Base-by-base conservation (phyloP, 371 early-diverging fungal genomes). In the Rhizopus delemar region DNA sequence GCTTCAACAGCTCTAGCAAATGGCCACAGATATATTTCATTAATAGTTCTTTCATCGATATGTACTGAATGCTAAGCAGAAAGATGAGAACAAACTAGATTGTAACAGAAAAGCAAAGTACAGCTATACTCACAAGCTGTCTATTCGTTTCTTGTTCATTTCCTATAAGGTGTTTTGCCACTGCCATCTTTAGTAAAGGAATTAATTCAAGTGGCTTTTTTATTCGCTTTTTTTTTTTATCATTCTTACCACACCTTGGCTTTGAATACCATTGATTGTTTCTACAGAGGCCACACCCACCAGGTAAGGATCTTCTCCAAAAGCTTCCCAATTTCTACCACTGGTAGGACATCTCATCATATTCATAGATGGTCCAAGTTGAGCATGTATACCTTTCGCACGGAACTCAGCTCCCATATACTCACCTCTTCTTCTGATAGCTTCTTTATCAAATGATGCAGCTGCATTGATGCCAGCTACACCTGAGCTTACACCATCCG, bases 231-330 rank as follows among this genome's bases (percentile, higher is more conserved):
- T n/a, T 22, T 41, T 8, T 58, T 22, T 29, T 43, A 11, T 35
- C 22, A 31, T 9, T 62, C 67, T 56, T 69, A 78, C 75, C 41
- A 79, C 77, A 43, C 74, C 74, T 46, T 70, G 62, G 13, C 68
- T 68, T 62, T 79, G 80, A 16, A 74, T 68, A 56, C 80, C 80
- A 13, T 46, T 33, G 38, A 79, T 71, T 5, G 74, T 76, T 52
- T 74, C 68, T 2, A 59, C 60, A 52, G 71, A 62, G 41, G 73
- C 73, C 5, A 79, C 68, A 36, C 77, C 80, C 9, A 79, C 66
- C 12, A 87, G 70, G 52, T 63, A 87, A 12, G 89, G 86, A 53
- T 87, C 87, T 61, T 79, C 87, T 22, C 86, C 85, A 54, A 81
- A 78, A 4, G 71, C 80, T 65, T 87, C 87, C 86, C 86, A 87